Conservation (phyloP, 2,329 filamentous ascomycete genomes). For the Alternaria angustiovoidea region DNA sequence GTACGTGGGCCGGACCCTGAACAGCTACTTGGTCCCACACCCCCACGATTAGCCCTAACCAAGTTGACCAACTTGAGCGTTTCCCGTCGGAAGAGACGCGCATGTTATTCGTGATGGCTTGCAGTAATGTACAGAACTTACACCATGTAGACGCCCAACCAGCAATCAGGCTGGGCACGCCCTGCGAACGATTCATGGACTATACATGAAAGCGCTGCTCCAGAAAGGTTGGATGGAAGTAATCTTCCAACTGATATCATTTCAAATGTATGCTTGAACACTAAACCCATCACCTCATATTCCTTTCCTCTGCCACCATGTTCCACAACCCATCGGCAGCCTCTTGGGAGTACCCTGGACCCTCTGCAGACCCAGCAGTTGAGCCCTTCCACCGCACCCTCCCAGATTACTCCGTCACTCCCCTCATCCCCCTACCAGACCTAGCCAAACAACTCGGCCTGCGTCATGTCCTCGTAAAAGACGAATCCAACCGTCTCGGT, state of each 20-base stretch:
- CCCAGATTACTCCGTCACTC: constrained; percentile 65
- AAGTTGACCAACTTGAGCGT: not conserved
- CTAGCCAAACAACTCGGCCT: constrained; percentile 65
- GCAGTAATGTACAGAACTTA: not conserved
- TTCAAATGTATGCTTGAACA: not conserved
- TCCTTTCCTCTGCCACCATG: constrained; percentile 14
- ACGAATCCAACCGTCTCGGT: constrained; percentile 73
- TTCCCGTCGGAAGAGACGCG: constrained; percentile 12
- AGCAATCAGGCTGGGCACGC: not conserved
- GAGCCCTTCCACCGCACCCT: constrained; percentile 65
- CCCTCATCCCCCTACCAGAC: constrained; percentile 61
- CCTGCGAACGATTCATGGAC: not conserved
- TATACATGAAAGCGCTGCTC: not conserved
- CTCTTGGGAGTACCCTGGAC: constrained; percentile 28
- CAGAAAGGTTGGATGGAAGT: not conserved
- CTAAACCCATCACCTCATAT: not conserved
- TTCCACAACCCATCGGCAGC: constrained; percentile 40
- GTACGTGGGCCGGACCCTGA: constrained; percentile 2
- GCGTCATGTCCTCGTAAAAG: constrained; percentile 69
- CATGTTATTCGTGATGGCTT: not conserved
- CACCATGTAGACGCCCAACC: not conserved
- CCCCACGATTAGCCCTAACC: not conserved
- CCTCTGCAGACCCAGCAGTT: constrained; percentile 28
- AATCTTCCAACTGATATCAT: not conserved
- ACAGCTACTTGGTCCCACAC: not conserved